phyloP scores from a whole-genome alignment of 768 basidiomycete genomes.

The Crassisporium funariophilum region DNA sequence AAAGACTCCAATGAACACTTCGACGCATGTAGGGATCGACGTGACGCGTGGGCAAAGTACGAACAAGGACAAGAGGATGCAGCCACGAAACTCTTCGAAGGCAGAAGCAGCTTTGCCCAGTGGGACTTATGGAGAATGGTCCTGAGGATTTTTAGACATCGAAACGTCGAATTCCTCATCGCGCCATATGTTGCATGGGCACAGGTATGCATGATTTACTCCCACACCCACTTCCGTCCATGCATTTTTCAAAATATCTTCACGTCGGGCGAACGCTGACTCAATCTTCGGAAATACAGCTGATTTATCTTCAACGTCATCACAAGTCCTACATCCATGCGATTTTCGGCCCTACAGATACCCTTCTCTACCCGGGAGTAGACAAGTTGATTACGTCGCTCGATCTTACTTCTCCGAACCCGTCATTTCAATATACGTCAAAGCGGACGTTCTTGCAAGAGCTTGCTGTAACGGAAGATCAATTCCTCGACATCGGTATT shows the following conservation, averaged over 20 bases:
- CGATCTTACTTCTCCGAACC: conserved; percentile 67
- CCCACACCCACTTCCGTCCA: conserved; percentile 11
- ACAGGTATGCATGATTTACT: conserved; percentile 63
- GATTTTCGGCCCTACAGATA: conserved; percentile 88
- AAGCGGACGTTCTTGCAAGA: conserved; percentile 66
- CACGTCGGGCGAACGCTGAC: neutral
- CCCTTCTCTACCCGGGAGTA: conserved; percentile 82
- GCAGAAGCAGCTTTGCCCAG: conserved; percentile 67
- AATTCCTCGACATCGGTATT: conserved; percentile 93
- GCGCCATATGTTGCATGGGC: conserved; percentile 96
- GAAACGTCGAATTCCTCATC: conserved; percentile 94
- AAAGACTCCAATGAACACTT: conserved; percentile 57
- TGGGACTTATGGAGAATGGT: conserved; percentile 97
- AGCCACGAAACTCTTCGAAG: conserved; percentile 83
- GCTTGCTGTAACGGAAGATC: conserved; percentile 76
- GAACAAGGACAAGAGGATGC: conserved; percentile 90
- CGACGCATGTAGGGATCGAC: conserved; percentile 74
- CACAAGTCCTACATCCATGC: conserved; percentile 93
- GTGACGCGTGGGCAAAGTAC: conserved; percentile 92
- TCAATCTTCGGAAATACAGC: too few relatives aligned
- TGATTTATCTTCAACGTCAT: conserved; percentile 94
- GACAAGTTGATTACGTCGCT: conserved; percentile 90
- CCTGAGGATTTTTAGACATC: conserved; percentile 87
- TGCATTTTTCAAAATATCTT: neutral
- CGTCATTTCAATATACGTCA: conserved; percentile 82